Conservation (phyloP, 1,284 basidiomycete species). For the Tylopilus orsonianus region DNA sequence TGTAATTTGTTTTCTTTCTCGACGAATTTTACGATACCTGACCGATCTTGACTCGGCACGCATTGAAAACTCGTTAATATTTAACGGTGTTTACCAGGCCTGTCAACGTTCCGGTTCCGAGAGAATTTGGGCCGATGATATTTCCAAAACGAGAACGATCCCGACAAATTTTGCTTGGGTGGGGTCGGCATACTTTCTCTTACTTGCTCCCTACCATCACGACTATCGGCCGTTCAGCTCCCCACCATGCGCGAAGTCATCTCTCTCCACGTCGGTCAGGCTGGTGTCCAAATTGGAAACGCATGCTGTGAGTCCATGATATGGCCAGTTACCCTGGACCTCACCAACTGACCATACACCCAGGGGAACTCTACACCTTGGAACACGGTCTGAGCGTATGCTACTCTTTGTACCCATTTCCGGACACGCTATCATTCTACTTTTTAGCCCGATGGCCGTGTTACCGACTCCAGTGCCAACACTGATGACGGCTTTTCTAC, state of each 20-base stretch:
- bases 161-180: slow-evolving; percentile 24
- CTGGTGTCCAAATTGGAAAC: slow-evolving; percentile 95
- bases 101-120: slow-evolving; percentile 2
- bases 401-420: slow-evolving; percentile 1
- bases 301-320: slow-evolving; percentile 72
- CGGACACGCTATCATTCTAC: neutral
- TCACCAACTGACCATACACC: slow-evolving; percentile 7
- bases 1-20: slow-evolving; percentile 31
- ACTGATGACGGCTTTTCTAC: slow-evolving; percentile 95
- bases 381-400: slow-evolving; percentile 95
- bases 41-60: too few species aligned
- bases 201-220: slow-evolving; percentile 15
- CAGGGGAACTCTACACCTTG: slow-evolving; percentile 84
- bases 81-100: too few species aligned
- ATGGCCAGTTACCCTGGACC: neutral
- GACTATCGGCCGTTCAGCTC: slow-evolving; percentile 6
- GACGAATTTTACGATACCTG: slow-evolving; percentile 34
- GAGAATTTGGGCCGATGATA: slow-evolving; percentile 9
- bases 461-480: slow-evolving; percentile 69
- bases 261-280: slow-evolving; percentile 90
- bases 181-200: neutral
- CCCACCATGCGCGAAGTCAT: slow-evolving; percentile 82
- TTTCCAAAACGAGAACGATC: slow-evolving; percentile 27
- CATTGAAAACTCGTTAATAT: too few species aligned
- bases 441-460: slow-evolving; percentile 85